phyloP scores from a whole-genome alignment of 495 filamentous ascomycete genomes.

The Tuber aestivum region DNA sequence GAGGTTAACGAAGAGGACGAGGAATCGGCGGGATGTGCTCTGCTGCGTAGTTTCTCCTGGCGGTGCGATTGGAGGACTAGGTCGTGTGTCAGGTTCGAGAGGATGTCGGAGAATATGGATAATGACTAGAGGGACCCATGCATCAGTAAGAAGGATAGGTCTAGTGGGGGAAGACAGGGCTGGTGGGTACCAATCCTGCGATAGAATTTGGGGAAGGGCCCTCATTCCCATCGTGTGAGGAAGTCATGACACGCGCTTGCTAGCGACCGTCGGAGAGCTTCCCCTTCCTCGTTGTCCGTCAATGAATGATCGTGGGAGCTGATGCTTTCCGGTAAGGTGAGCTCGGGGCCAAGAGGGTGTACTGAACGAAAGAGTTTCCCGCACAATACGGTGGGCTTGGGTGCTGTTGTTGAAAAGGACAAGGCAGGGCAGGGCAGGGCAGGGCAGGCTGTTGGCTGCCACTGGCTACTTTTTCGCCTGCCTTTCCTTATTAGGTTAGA shows the following conservation, averaged over 20 bases:
- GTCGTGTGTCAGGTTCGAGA: constrained; percentile 48
- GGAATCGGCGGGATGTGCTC: constrained; percentile 27
- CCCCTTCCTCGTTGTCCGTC: neutral
- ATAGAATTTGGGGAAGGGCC: neutral
- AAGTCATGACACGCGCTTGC: constrained; percentile 3
- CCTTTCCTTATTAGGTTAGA: neutral
- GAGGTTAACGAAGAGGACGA: constrained; percentile 26
- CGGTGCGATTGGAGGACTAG: constrained; percentile 47
- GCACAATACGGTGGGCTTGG: neutral
- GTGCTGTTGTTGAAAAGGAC: neutral
- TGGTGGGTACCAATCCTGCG: constrained; percentile 10
- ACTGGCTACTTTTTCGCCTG: neutral
- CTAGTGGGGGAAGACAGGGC: neutral
- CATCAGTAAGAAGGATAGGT: constrained; percentile 5
- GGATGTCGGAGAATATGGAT: constrained; percentile 45
- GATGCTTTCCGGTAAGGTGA: neutral
- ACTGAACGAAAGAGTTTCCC: neutral
- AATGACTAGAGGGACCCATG: constrained; percentile 25
- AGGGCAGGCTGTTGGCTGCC: neutral
- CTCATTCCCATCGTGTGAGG: neutral
- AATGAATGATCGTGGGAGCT: neutral
- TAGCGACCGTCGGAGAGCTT: neutral
- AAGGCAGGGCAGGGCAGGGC: constrained; percentile 4
- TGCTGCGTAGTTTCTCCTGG: constrained; percentile 46
- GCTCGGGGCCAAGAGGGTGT: neutral